These are phyloP conservation scores for Thermothelomyces thermophilus DNA, from an alignment of 2,329 filamentous ascomycete genomes.

Conservation along the genomic window DNA sequence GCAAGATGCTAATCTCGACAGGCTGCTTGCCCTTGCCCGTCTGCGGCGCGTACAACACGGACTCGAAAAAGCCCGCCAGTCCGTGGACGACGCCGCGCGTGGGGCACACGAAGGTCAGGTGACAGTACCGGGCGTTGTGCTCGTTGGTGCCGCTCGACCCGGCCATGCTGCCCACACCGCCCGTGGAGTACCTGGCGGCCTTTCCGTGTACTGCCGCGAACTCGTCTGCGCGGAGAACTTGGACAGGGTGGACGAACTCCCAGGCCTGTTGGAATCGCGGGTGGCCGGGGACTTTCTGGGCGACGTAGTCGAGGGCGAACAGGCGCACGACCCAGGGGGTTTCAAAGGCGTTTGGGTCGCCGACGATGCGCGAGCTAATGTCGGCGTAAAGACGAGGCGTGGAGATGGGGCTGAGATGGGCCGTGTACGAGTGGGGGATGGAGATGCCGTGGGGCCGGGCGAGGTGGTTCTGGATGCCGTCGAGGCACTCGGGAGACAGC, in stretches of 20 bases:
- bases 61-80: conserved; percentile 91
- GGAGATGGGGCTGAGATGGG: conserved; percentile 85
- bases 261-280: conserved; percentile 67
- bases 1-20: conserved; percentile 87
- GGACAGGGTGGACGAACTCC: conserved; percentile 74
- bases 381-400: conserved; percentile 82
- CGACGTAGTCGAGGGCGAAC: conserved; percentile 81
- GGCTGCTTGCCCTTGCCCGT: conserved; percentile 38
- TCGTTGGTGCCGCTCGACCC: conserved; percentile 79
- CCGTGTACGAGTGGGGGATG: conserved; percentile 88
- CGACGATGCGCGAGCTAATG: conserved; percentile 54
- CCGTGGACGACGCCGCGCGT: conserved; percentile 83
- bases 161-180: conserved; percentile 65
- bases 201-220: conserved; percentile 40
- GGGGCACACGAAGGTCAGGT: conserved; percentile 69
- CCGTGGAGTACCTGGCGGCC: conserved; percentile 55
- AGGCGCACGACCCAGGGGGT: conserved; percentile 94
- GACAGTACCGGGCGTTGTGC: conserved; percentile 79
- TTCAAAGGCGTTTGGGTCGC: conserved; percentile 69
- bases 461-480: conserved; percentile 91
- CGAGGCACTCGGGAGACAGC: conserved; percentile 85
- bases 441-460: conserved; percentile 74
- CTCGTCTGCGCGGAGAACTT: conserved; percentile 32
- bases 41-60: conserved; percentile 70
- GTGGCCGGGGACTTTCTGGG: conserved; percentile 53